Evolutionary conservation across 1,139 yeast genomes (phyloP).

Genomic region (Saccharomyces pastorianus): DNA sequence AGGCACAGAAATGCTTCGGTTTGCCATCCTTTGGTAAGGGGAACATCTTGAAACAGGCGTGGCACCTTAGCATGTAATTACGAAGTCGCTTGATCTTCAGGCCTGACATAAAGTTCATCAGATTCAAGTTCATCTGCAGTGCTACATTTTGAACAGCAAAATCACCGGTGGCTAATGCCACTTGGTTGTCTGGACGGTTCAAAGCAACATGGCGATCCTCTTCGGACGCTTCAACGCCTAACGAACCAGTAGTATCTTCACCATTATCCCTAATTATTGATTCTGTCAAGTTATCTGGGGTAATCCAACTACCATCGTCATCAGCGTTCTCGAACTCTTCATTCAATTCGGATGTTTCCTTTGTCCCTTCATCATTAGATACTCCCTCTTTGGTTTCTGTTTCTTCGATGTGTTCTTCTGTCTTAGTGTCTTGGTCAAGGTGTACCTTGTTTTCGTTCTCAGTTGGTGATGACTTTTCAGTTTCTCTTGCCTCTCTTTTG

Average conservation of each 20-base stretch:
- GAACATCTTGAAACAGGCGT: slow-evolving; percentile 82
- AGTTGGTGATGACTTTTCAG: slow-evolving; percentile 3
- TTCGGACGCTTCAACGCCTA: slow-evolving; percentile 26
- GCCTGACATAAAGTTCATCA: slow-evolving; percentile 82
- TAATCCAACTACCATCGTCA: slow-evolving; percentile 94
- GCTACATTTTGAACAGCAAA: slow-evolving; percentile 96
- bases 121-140: slow-evolving; percentile 77
- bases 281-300: slow-evolving; percentile 72
- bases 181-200: slow-evolving; percentile 40
- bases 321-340: slow-evolving; percentile 51
- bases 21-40: slow-evolving; percentile 71
- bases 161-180: slow-evolving; percentile 90
- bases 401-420: slow-evolving; percentile 8
- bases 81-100: slow-evolving; percentile 76
- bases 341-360: slow-evolving; percentile 46
- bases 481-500: slow-evolving; percentile 35
- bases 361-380: slow-evolving; percentile 8
- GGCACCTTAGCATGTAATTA: slow-evolving; percentile 92
- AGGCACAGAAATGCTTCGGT: slow-evolving; percentile 86
- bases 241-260: slow-evolving; percentile 38
- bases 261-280: slow-evolving; percentile 58
- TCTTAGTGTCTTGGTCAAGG: slow-evolving; percentile 10
- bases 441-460: slow-evolving; percentile 1
- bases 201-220: slow-evolving; percentile 18
- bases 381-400: slow-evolving; percentile 8